Evolutionary conservation across 2,329 filamentous ascomycete species (phyloP), one percentile per base, ranked within the genome.

Genomic region (Rosellinia necatrix): DNA sequence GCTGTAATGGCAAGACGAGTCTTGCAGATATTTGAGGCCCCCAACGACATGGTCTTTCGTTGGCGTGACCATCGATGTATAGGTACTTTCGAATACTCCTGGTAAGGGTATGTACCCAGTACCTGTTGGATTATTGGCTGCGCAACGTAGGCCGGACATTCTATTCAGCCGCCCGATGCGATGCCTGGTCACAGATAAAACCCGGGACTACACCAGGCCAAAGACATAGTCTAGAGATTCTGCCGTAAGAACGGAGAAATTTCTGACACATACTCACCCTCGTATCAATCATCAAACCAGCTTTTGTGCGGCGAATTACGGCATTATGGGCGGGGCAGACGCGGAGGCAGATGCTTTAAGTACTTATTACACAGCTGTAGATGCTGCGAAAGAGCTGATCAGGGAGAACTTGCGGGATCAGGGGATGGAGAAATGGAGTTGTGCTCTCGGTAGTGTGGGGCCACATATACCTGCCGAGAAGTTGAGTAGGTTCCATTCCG

Each of bases 41-140:
- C 17, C 12, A 12, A 17, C 37, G 19, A 21, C 21, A 29, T 21
- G 30, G 19, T 9, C n/a, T 44, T 38, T 32, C 3, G 17, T 7
- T 29, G 4, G 24, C 12, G 12, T 35, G 13, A 21, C 24, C 4
- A 13, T 13, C 24, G 40, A 37, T 6, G 49, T 53, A 53, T 30
- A 8, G 22, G 49, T 53, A 53, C 49, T 32, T 19, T 17, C 15
- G 22, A 38, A 21, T 44, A 52, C 49, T 7, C 42, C 30, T 44
- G 9, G 38, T 6, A 12, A 10, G 15, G 5, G 10, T 4, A 27
- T 27, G 22, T 42, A 29, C 32, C 19, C 6, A 25, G 19, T 41
- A 41, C 47, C 15, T 6, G 30, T 19, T n/a, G 34, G 25, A 19
- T 27, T 13, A 25, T 7, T 25, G 6, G n/a, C 10, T 6, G 34